Base-by-base conservation (phyloP, 1,284 basidiomycete species). In the Malassezia dermatis region DNA sequence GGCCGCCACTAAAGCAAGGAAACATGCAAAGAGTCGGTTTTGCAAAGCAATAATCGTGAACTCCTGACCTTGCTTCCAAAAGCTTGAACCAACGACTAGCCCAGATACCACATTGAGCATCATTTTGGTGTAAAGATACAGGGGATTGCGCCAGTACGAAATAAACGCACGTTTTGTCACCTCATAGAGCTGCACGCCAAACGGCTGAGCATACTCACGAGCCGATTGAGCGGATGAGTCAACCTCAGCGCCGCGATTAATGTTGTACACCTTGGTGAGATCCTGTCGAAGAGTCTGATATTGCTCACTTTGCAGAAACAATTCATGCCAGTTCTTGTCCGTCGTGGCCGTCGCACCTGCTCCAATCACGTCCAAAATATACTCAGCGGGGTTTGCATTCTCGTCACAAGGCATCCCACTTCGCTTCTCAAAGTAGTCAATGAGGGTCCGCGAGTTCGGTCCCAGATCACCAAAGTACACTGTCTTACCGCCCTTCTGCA, bases 1-100 rank as follows among this genome's bases (percentile, higher is more conserved):
- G 15, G 62, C 59, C 8, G 71, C 59, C 8, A 73, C 64, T 11
- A 68, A 59, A 8, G 64, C 71, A 71, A 77, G 76, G 64, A 78
- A 78, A 51, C 75, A 71, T 8, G 75, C 70, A 69, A 89, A 89
- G 39, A 89, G 80, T 74, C 88, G 86, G 75, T 87, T 86, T 73
- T 89, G 86, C 42, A 70, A 56, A 23, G 65, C 63, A 24, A 65
- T 64, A n/a, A 57, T 56, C 13, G 53, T 58, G 27, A 57, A 23
- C 10, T 44, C 45, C 3, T 46, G 8, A 0, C 68, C 68, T 39
- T 70, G 66, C 11, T 39, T 48, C 59, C 58, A 70, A 63, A 70
- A 70, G 19, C 55, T 59, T 19, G 63, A 65, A 19, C 82, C 83
- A 48, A 84, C 82, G 62, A 86, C 81, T 0, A 86, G 76, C 8